Percentiles rank a stretch among this genome's conserved stretches.
Evolutionary conservation across 805 yeast genomes (phyloP).

Genomic region (Teunomyces atbi): DNA sequence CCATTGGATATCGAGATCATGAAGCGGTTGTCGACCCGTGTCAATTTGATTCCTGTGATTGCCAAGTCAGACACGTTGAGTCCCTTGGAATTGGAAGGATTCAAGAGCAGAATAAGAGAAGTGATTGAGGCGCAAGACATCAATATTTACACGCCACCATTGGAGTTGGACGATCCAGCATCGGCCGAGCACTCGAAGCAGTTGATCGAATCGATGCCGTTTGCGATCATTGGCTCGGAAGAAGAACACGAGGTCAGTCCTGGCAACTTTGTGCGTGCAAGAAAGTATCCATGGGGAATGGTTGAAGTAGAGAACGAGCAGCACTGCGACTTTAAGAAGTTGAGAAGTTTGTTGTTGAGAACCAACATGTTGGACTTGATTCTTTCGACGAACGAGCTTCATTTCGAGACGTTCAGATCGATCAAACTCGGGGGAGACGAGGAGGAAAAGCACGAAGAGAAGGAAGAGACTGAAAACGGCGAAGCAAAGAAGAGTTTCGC

Average conservation of each 20-base stretch:
- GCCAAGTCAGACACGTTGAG: conserved; percentile 87
- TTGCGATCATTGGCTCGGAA: conserved; percentile 79
- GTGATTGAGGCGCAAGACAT: conserved; percentile 84
- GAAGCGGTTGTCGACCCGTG: conserved; percentile 78
- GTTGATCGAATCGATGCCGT: conserved; percentile 81
- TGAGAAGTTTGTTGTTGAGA: conserved; percentile 75
- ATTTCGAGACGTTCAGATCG: conserved; percentile 77
- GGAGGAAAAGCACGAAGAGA: conserved; percentile 24
- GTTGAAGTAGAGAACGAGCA: conserved; percentile 84
- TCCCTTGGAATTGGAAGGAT: conserved; percentile 62
- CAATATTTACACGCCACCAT: conserved; percentile 79
- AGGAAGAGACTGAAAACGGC: conserved; percentile 32
- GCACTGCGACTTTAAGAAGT: conserved; percentile 81
- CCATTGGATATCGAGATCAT: conserved; percentile 86
- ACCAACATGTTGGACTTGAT: conserved; percentile 82
- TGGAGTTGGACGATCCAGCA: conserved; percentile 71
- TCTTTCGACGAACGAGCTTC: conserved; percentile 74
- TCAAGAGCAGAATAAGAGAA: conserved; percentile 75
- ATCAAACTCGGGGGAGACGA: conserved; percentile 53
- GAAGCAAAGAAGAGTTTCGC: conserved; percentile 26
- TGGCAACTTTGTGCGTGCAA: conserved; percentile 69
- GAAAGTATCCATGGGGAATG: conserved; percentile 89
- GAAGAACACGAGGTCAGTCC: conserved; percentile 61
- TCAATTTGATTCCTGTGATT: conserved; percentile 84
- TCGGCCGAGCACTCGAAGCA: conserved; percentile 79